These are phyloP conservation scores for Mortierella sp. DNA, from an alignment of 371 early-diverging fungal species.

Conservation along the genomic window DNA sequence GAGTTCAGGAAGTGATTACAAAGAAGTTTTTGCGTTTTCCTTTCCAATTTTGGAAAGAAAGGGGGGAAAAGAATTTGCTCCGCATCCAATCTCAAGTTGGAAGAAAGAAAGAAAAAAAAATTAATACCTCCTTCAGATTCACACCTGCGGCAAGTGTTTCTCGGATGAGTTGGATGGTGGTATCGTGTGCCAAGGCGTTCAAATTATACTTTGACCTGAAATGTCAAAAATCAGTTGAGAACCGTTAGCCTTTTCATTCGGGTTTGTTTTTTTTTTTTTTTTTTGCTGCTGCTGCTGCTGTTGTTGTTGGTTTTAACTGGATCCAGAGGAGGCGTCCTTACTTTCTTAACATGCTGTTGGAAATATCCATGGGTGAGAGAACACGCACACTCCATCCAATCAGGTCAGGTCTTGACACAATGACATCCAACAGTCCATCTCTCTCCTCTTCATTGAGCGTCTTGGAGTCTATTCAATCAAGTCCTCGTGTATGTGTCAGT, in stretches of 20 bases:
- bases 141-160: conserved; percentile 72
- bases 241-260: no score
- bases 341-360: conserved; percentile 84
- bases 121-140: conserved; percentile 74
- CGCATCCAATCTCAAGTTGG: no score
- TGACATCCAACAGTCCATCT: conserved; percentile 70
- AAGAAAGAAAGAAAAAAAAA: no score
- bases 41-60: no score
- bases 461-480: conserved; percentile 83
- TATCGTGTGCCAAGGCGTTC: conserved; percentile 94
- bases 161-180: conserved; percentile 87
- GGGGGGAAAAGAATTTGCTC: not conserved
- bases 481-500: not conserved
- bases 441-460: conserved; percentile 81
- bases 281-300: no score
- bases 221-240: no score
- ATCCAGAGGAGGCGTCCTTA: conserved; percentile 24
- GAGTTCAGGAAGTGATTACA: not conserved
- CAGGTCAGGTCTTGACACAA: conserved; percentile 69
- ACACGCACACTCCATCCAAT: conserved; percentile 90
- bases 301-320: no score
- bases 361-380: conserved; percentile 91
- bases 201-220: conserved; percentile 88
- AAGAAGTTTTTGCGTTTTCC: no score
- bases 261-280: no score